Evolutionary conservation across 2,329 filamentous ascomycete species (phyloP).

Genomic region (Tympanopsis confertula): DNA sequence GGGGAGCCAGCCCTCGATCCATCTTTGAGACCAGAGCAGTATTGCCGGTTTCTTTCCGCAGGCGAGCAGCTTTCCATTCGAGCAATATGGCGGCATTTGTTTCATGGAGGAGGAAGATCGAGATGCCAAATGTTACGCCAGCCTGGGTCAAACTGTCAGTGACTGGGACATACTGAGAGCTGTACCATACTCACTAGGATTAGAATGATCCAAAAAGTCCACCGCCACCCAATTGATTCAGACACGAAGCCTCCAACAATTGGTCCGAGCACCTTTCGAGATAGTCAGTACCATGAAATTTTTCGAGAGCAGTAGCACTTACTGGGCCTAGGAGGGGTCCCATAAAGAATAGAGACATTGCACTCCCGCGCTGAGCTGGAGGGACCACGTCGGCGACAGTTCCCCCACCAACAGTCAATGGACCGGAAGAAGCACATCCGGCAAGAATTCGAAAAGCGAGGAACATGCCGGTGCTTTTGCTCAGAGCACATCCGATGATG

Average conservation of each 20-base stretch:
- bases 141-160: too few relatives aligned
- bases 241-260: slow-evolving; percentile 25
- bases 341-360: slow-evolving; percentile 32
- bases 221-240: slow-evolving; percentile 30
- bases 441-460: slow-evolving; percentile 33
- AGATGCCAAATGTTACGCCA: slow-evolving; percentile 2
- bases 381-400: slow-evolving; percentile 37
- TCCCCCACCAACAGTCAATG: slow-evolving; percentile 34
- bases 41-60: slow-evolving; percentile 29
- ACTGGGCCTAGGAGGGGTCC: slow-evolving; percentile 32
- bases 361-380: slow-evolving; percentile 31
- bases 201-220: slow-evolving; percentile 34
- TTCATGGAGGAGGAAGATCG: slow-evolving; percentile 21
- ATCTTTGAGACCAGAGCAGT: slow-evolving; percentile 11
- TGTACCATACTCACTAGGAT: slow-evolving; percentile 28
- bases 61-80: slow-evolving; percentile 22
- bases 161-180: too few relatives aligned
- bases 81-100: slow-evolving; percentile 28
- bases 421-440: slow-evolving; percentile 27
- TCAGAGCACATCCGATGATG: slow-evolving; percentile 21
- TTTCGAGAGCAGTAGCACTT: too few relatives aligned
- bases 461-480: slow-evolving; percentile 23
- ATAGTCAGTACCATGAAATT: too few relatives aligned
- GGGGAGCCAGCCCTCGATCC: slow-evolving; percentile 6
- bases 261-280: slow-evolving; percentile 33